A percentile compares a stretch with the other conserved stretches of the same genome.
phyloP scores from a whole-genome alignment of 2,329 filamentous ascomycete species.

The Colletotrichum sojae region DNA sequence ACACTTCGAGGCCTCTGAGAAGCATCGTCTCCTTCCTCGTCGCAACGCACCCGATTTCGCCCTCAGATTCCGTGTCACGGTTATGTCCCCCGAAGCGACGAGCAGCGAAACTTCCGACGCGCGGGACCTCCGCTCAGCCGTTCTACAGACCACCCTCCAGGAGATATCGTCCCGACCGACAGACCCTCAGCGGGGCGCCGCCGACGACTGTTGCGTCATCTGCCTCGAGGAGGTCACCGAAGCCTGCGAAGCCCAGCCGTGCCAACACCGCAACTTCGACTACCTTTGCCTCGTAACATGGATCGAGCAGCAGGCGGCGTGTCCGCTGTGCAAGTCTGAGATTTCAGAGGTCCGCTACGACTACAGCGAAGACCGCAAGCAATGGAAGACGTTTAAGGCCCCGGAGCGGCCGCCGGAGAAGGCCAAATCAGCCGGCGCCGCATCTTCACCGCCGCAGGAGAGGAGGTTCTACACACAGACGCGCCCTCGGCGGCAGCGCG shows the following conservation, averaged over 20 bases:
- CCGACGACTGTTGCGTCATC: constrained; percentile 80
- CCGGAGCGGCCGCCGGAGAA: constrained; percentile 21
- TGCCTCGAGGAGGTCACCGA: constrained; percentile 85
- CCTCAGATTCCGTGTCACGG: constrained; percentile 1
- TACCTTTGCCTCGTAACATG: constrained; percentile 88
- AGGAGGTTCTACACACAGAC: constrained; percentile 25
- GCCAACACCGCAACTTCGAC: constrained; percentile 86
- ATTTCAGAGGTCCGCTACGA: constrained; percentile 75
- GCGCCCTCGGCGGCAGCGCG: constrained; percentile 31
- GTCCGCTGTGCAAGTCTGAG: constrained; percentile 81
- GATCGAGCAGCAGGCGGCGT: constrained; percentile 79
- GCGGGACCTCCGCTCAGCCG: constrained; percentile 56
- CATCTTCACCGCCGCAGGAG: not conserved
- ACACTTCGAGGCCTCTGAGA: too few relatives aligned
- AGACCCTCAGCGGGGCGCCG: constrained; percentile 33
- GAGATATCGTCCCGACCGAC: constrained; percentile 51
- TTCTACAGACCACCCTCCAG: constrained; percentile 61
- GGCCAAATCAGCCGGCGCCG: constrained; percentile 3
- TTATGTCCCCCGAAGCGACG: constrained; percentile 33
- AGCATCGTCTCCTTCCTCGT: too few relatives aligned
- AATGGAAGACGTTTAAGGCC: constrained; percentile 68
- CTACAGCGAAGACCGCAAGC: constrained; percentile 50
- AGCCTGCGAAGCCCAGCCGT: constrained; percentile 79
- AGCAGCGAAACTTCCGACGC: constrained; percentile 36
- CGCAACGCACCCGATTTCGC: not conserved